phyloP scores from a whole-genome alignment of 208 protist species.

The Acanthamoeba polyphaga region DNA sequence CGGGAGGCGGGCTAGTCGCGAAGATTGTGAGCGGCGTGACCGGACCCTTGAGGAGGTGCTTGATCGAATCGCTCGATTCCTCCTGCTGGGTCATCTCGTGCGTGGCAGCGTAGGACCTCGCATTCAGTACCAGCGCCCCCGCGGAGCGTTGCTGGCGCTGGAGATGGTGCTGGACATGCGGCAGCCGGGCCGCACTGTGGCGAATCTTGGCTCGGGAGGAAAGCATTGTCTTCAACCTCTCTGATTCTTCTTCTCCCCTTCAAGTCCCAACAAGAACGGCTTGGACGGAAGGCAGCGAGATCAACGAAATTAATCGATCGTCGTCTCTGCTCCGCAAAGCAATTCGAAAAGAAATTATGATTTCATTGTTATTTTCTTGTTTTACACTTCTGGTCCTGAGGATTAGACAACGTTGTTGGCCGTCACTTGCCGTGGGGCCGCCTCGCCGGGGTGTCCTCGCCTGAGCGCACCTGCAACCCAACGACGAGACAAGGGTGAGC shows the following conservation, averaged over 20 bases:
- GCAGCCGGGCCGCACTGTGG: neutral
- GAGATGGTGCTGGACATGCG: neutral
- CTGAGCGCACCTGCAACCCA: no score
- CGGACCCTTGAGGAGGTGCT: constrained; percentile 24
- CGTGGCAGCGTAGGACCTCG: neutral
- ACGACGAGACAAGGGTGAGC: no score
- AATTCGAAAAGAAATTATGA: neutral
- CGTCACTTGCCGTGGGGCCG: neutral
- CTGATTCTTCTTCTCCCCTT: neutral
- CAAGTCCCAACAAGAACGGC: neutral
- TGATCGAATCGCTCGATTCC: constrained; percentile 7
- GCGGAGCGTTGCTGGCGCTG: constrained; percentile 1
- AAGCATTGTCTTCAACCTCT: neutral
- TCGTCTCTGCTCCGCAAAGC: neutral
- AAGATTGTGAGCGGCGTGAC: constrained; percentile 38
- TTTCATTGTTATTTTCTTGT: neutral
- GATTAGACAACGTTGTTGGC: no score
- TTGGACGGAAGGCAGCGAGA: neutral
- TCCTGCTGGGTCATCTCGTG: neutral
- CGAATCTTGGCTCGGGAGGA: neutral
- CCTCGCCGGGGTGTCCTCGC: neutral
- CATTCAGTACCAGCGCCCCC: neutral
- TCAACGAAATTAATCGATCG: neutral
- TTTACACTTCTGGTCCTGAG: neutral
- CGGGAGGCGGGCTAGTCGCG: constrained; percentile 6